Percentiles rank a stretch among this genome's conserved stretches.
phyloP scores from a whole-genome alignment of 2,329 filamentous ascomycete species.

The Apiospora kogelbergensis region DNA sequence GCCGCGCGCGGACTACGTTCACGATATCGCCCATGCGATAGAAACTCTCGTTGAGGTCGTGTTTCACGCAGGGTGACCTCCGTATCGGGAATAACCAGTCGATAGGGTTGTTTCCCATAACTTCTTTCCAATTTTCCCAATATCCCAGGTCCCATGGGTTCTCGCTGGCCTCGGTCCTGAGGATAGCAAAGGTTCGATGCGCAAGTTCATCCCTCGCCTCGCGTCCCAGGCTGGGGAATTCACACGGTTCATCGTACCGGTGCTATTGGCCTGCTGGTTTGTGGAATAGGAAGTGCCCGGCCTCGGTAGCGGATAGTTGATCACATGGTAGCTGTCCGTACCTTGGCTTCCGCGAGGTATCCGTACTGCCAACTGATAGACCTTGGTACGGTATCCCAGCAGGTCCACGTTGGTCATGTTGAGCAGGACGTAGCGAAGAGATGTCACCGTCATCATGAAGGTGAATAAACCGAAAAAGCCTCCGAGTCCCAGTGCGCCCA shows the following conservation, averaged over 20 bases:
- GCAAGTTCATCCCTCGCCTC: constrained; percentile 45
- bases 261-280: constrained; percentile 17
- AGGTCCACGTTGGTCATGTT: constrained; percentile 88
- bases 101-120: constrained; percentile 71
- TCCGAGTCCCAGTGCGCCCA: constrained; percentile 65
- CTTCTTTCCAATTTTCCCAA: constrained; percentile 69
- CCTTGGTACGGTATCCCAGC: constrained; percentile 58
- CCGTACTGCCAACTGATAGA: constrained; percentile 73
- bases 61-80: constrained; percentile 71
- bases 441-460: constrained; percentile 72
- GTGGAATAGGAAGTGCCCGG: not conserved
- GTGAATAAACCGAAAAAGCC: constrained; percentile 80
- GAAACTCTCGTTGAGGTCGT: constrained; percentile 64
- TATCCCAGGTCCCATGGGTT: constrained; percentile 83
- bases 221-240: constrained; percentile 13
- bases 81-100: constrained; percentile 83
- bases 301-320: constrained; percentile 58
- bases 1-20: constrained; percentile 49
- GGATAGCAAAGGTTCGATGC: constrained; percentile 73
- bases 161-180: constrained; percentile 70
- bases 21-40: constrained; percentile 68
- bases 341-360: constrained; percentile 53
- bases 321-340: constrained; percentile 46
- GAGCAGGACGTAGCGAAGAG: constrained; percentile 64
- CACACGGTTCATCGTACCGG: constrained; percentile 7